A percentile compares a stretch with the other conserved stretches of the same genome.
Conservation (phyloP, 1,284 basidiomycete genomes). For the Sporisorium graminicola region DNA sequence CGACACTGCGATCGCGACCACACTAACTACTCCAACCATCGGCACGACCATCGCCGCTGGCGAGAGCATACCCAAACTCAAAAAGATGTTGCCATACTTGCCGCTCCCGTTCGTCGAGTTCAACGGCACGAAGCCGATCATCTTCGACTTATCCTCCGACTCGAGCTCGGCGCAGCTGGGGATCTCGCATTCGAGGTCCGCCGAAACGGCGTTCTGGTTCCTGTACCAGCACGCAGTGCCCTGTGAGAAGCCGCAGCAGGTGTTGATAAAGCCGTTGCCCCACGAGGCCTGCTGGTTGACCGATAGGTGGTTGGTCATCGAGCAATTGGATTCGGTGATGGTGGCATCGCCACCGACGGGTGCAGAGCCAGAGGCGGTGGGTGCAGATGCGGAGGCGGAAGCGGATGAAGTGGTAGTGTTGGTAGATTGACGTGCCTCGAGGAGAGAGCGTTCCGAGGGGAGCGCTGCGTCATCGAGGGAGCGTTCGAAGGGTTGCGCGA, state of each 20-base stretch:
- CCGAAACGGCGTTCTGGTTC: constrained; percentile 24
- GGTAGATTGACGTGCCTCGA: constrained; percentile 36
- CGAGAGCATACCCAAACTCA: constrained; percentile 40
- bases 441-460: constrained; percentile 17
- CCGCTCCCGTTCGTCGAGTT: constrained; percentile 53
- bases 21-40: constrained; percentile 3
- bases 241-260: constrained; percentile 48
- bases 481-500: constrained; percentile 29
- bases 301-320: constrained; percentile 45
- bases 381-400: constrained; percentile 19
- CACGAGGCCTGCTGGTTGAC: constrained; percentile 60
- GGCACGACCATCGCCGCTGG: constrained; percentile 4
- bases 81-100: constrained; percentile 56
- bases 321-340: constrained; percentile 45
- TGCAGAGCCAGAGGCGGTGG: constrained; percentile 30
- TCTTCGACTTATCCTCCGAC: constrained; percentile 39
- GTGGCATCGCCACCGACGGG: constrained; percentile 48
- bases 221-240: constrained; percentile 53
- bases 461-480: constrained; percentile 17
- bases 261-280: constrained; percentile 54
- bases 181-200: constrained; percentile 48
- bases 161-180: constrained; percentile 47
- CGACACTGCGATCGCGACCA: not conserved
- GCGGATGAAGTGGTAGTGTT: constrained; percentile 20
- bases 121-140: constrained; percentile 53